These are phyloP conservation scores for Pseudogymnoascus sp. DNA, from an alignment of 2,329 filamentous ascomycete genomes.

Conservation along the genomic window DNA sequence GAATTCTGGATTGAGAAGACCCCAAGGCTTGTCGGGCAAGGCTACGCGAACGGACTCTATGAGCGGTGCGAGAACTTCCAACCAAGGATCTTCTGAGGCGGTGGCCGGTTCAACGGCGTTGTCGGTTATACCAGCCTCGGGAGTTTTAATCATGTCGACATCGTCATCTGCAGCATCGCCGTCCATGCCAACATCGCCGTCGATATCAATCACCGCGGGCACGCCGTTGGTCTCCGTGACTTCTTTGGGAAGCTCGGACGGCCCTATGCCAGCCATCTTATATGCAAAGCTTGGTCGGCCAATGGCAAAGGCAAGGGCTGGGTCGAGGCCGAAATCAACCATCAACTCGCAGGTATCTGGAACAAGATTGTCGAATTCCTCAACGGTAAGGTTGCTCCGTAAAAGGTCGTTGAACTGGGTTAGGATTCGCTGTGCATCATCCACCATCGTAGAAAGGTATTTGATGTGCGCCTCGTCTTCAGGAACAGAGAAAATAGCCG, in stretches of 20 bases:
- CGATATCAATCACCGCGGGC: slow-evolving; percentile 34
- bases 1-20: slow-evolving; percentile 68
- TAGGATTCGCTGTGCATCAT: slow-evolving; percentile 80
- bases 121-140: slow-evolving; percentile 20
- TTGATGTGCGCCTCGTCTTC: slow-evolving; percentile 77
- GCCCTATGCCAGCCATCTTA: slow-evolving; percentile 38
- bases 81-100: slow-evolving; percentile 38
- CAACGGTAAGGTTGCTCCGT: slow-evolving; percentile 65
- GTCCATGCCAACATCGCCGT: slow-evolving; percentile 50
- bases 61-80: slow-evolving; percentile 66
- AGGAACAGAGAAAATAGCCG: slow-evolving; percentile 69
- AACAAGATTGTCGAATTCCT: slow-evolving; percentile 71
- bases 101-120: slow-evolving; percentile 34
- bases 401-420: slow-evolving; percentile 85
- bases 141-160: slow-evolving; percentile 34
- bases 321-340: slow-evolving; percentile 68
- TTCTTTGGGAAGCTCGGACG: slow-evolving; percentile 16
- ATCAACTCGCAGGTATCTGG: slow-evolving; percentile 70
- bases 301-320: slow-evolving; percentile 77
- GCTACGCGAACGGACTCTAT: slow-evolving; percentile 58
- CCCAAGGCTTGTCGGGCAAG: slow-evolving; percentile 56
- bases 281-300: slow-evolving; percentile 65
- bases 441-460: slow-evolving; percentile 76
- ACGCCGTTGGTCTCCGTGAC: not conserved
- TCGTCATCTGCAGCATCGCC: slow-evolving; percentile 24